Evolutionary conservation across 352 stramenopile genomes (phyloP).

Genomic region (Phytophthora foliorum): DNA sequence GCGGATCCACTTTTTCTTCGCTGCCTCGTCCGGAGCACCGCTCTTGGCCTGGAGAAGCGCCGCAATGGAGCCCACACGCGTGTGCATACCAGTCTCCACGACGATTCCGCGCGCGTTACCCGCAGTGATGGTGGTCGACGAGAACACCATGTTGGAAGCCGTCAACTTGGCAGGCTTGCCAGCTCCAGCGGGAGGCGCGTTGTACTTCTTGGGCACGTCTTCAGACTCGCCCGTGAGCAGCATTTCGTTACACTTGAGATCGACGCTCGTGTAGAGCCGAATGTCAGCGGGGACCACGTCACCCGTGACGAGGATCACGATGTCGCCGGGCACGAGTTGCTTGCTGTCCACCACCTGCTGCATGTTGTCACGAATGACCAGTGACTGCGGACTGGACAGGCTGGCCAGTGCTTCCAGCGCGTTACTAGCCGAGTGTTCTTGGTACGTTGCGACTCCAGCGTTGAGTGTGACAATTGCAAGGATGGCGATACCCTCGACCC

Average conservation of each 20-base stretch:
- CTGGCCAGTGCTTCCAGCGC: slow-evolving; percentile 67
- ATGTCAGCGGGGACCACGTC: slow-evolving; percentile 95
- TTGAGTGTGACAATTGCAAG: slow-evolving; percentile 76
- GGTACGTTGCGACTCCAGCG: slow-evolving; percentile 62
- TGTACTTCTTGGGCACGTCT: slow-evolving; percentile 80
- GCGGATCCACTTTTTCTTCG: slow-evolving; percentile 47
- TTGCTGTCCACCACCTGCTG: slow-evolving; percentile 77
- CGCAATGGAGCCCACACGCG: slow-evolving; percentile 76
- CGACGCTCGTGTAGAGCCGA: slow-evolving; percentile 86
- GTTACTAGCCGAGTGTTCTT: slow-evolving; percentile 75
- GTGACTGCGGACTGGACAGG: slow-evolving; percentile 71
- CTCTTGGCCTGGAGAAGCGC: slow-evolving; percentile 62
- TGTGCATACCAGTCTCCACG: slow-evolving; percentile 82
- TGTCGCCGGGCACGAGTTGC: slow-evolving; percentile 77
- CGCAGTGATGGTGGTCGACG: slow-evolving; percentile 85
- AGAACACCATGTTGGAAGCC: slow-evolving; percentile 94
- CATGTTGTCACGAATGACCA: slow-evolving; percentile 71
- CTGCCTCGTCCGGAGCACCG: slow-evolving; percentile 6
- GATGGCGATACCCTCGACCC: slow-evolving; percentile 77
- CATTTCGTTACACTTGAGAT: slow-evolving; percentile 94
- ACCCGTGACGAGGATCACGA: slow-evolving; percentile 92
- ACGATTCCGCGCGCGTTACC: slow-evolving; percentile 79
- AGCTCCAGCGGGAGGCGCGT: slow-evolving; percentile 27
- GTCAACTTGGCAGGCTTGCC: slow-evolving; percentile 59
- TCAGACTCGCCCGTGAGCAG: slow-evolving; percentile 95